Conservation (phyloP, 768 basidiomycete species). For the Scleroderma citrinum region DNA sequence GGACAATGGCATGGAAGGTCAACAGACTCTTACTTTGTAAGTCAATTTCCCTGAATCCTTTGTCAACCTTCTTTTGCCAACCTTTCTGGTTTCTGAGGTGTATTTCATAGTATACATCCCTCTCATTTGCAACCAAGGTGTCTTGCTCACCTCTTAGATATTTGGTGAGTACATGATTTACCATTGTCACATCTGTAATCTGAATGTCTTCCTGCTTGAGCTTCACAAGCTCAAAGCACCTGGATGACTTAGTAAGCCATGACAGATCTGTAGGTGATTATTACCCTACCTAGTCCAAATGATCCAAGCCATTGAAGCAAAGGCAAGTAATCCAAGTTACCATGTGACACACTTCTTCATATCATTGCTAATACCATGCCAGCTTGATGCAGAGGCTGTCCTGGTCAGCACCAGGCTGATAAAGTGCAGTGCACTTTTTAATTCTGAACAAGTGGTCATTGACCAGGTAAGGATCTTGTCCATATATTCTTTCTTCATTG, state of each 20-base stretch:
- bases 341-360: neutral
- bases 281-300: neutral
- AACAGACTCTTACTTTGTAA: constrained; percentile 7
- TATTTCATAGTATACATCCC: constrained; percentile 18
- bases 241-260: neutral
- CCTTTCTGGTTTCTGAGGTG: constrained; percentile 18
- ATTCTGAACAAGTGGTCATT: neutral
- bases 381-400: too few relatives aligned
- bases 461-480: neutral
- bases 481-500: constrained; percentile 13
- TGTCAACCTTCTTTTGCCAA: constrained; percentile 20
- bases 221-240: constrained; percentile 27
- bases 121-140: constrained; percentile 5
- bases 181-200: neutral
- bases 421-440: neutral
- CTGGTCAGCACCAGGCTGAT: too few relatives aligned
- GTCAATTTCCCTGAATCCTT: constrained; percentile 15
- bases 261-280: neutral
- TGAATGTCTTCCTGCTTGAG: constrained; percentile 19
- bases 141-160: neutral
- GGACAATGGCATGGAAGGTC: neutral
- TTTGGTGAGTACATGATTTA: constrained; percentile 1
- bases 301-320: neutral
- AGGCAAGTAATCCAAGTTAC: neutral
- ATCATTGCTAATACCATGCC: too few relatives aligned